Evolutionary conservation across 768 basidiomycete species (phyloP).

Genomic region (Trichaptum fuscoviolaceum): DNA sequence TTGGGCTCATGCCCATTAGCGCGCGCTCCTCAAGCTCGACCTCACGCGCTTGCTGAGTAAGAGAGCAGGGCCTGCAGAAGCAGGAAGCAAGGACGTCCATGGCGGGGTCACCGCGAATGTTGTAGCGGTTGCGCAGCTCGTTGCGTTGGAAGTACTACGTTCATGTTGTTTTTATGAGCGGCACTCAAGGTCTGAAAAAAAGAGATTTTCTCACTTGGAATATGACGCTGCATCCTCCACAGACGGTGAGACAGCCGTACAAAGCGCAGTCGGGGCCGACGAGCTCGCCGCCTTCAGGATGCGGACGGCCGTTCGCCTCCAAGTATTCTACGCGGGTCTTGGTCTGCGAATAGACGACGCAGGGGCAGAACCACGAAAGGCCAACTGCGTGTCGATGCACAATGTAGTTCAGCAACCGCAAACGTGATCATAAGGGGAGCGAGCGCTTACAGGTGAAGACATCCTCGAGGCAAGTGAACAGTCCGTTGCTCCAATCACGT

Average conservation of each 20-base stretch:
- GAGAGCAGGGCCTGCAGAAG: constrained; percentile 43
- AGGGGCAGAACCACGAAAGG: constrained; percentile 32
- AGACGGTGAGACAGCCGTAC: constrained; percentile 11
- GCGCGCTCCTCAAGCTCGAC: constrained; percentile 40
- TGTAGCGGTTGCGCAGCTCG: constrained; percentile 37
- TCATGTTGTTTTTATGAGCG: neutral
- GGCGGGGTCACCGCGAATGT: constrained; percentile 37
- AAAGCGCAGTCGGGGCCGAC: constrained; percentile 17
- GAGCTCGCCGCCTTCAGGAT: constrained; percentile 30
- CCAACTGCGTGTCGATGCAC: neutral
- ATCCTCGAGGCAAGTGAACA: constrained; percentile 20
- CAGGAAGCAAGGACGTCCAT: constrained; percentile 35
- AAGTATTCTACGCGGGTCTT: constrained; percentile 31
- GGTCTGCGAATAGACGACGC: constrained; percentile 32
- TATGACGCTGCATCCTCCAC: neutral
- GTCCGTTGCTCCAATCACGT: constrained; percentile 27
- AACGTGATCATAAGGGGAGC: neutral
- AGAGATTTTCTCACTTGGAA: constrained; percentile 30
- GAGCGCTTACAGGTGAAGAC: constrained; percentile 21
- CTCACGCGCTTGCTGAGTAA: constrained; percentile 44
- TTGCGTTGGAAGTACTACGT: constrained; percentile 30
- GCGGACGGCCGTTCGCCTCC: constrained; percentile 23
- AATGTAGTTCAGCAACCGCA: neutral
- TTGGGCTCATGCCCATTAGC: neutral
- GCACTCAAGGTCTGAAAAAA: neutral